Percentiles rank a stretch among this genome's conserved stretches.
phyloP scores from a whole-genome alignment of 352 stramenopile genomes.

The Pythium biforme region DNA sequence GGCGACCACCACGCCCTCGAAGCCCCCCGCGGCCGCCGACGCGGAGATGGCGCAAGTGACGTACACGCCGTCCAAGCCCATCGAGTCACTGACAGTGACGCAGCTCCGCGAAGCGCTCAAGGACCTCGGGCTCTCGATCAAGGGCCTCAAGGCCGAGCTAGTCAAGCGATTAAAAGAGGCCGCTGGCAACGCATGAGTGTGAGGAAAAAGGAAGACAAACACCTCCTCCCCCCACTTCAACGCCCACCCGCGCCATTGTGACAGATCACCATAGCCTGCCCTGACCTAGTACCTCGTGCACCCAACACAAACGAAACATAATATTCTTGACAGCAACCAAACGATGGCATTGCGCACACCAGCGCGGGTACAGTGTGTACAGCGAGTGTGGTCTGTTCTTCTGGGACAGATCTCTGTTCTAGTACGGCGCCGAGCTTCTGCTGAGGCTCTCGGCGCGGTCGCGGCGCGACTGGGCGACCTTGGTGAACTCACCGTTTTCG shows the following conservation, averaged over 20 bases:
- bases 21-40: conserved; percentile 27
- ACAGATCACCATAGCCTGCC: background rate
- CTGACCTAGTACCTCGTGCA: background rate
- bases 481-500: conserved; percentile 62
- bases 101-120: conserved; percentile 75
- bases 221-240: no score
- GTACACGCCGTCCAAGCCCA: conserved; percentile 68
- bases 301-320: conserved; percentile 16
- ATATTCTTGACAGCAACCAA: conserved; percentile 20
- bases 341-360: background rate
- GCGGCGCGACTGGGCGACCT: conserved; percentile 67
- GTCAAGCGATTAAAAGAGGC: conserved; percentile 80
- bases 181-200: conserved; percentile 25
- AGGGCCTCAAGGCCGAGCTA: conserved; percentile 82
- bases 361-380: background rate
- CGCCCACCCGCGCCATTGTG: background rate
- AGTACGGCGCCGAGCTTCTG: conserved; percentile 70
- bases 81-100: conserved; percentile 75
- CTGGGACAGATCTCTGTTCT: conserved; percentile 8
- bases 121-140: conserved; percentile 68
- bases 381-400: no score
- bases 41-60: conserved; percentile 65
- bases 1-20: conserved; percentile 13
- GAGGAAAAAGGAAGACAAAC: background rate
- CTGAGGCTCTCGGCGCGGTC: conserved; percentile 76